Evolutionary conservation across 345 rosid species (phyloP), one percentile per base, ranked within the genome.

Genomic region (Rhizophora mangle): DNA sequence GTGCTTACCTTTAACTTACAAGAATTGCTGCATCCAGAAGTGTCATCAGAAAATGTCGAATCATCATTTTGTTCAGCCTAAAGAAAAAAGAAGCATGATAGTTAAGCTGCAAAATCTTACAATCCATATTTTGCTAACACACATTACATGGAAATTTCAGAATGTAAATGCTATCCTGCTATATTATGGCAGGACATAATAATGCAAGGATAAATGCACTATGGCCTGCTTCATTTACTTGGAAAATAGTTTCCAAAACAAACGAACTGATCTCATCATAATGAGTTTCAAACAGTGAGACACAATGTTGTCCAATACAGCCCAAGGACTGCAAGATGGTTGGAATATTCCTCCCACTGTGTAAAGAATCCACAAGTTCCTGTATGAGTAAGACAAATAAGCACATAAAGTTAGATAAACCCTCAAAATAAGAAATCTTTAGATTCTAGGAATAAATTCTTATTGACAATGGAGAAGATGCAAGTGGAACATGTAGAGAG

Each of bases 291-390:
- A 81, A 89, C 67, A 81, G 76, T 47, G 74, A 77, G 67, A 83
- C 81, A 67, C 89, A 89, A 79, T 81, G 81, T 76, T 87, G 95
- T 15, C 91, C 84, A 72, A 86, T 78, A 80, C 95, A 88, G 58
- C 96, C 97, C 89, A 94, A 74, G 62, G 98, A 91, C 78, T 94
- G 95, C 84, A 94, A 81, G 69, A 80, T 80, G 60, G 98, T 89
- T 67, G 98, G 90, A 72, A 82, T 74, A 63, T 91, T 86, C 71
- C 31, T 58, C 73, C 93, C 88, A 56, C 74, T 43, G 66, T 73
- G 80, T 68, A 94, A 79, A 77, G 88, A 85, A 80, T 79, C 79
- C 70, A 84, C 82, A 78, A 94, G 89, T 72, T 75, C 83, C 97
- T 91, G 91, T 21, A 65, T 59, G 18, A 62, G 46, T 34, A 34